Evolutionary conservation across 257 asterid species (phyloP), one percentile per base, ranked within the genome.

Genomic region (Galeopsis tetrahit): DNA sequence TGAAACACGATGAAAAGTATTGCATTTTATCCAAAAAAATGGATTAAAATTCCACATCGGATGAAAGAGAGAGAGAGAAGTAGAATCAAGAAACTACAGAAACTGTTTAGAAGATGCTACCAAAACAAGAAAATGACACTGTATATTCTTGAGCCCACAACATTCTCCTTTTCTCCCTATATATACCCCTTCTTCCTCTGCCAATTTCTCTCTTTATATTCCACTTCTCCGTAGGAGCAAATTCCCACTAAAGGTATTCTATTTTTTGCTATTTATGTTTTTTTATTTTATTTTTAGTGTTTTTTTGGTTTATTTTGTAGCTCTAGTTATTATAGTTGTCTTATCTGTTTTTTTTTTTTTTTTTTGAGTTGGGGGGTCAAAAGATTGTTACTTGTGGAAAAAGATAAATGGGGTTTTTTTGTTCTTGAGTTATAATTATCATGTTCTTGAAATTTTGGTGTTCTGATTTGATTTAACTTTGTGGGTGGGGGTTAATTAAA

Each of bases 41-140:
- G 71, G 74, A 48, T 38, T 67, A 71, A 71, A 77, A 66, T 48
- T 72, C 78, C 75, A 72, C 78, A 38, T 78, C 70, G 64, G 71
- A 52, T 5, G 6, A 64, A 32, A 56, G 39, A 46, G 73, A 58
- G 63, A 39, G 44, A 53, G 68, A 28, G 49, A 31, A 15, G 42
- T 14, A 66, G 82, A 78, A 78, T 78, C 82, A 51, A 63, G 78
- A 60, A 78, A 72, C 71, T 72, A 28, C 62, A 38, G 63, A 66
- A 73, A 68, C 63, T 39, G 80, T 71, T 58, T 58, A 63, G 34
- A 53, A 72, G 68, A 76, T 84, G 78, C 76, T 21, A 70, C 74
- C 85, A 77, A 81, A 65, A 11, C 65, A 74, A 59, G 80, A 74
- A 81, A 77, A 72, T 10, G 78, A 77, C 82, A 14, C 21, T 71